These are phyloP conservation scores for Pleurotus salmoneostramineus DNA, from an alignment of 768 basidiomycete genomes.

Conservation along the genomic window DNA sequence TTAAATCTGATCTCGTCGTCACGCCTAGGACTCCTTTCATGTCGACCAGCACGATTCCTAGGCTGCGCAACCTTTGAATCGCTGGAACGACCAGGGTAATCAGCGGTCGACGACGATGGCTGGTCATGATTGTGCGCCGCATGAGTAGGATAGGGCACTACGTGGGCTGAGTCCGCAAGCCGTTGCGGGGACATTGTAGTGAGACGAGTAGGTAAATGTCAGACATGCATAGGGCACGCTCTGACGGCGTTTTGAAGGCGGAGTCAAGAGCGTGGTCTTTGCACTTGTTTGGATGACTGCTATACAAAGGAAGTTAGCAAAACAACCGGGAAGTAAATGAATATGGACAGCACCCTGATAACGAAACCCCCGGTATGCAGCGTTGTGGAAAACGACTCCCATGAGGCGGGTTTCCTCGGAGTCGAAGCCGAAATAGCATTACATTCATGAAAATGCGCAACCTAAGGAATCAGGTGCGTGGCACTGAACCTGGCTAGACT, in stretches of 20 bases:
- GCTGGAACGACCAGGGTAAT: slow-evolving; percentile 45
- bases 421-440: neutral
- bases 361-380: neutral
- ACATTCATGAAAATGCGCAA: neutral
- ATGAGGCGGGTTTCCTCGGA: neutral
- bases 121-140: slow-evolving; percentile 51
- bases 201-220: slow-evolving; percentile 7
- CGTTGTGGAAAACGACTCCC: neutral
- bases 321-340: slow-evolving; percentile 6
- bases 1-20: slow-evolving; percentile 47
- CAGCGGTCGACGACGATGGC: slow-evolving; percentile 43
- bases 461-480: neutral
- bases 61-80: slow-evolving; percentile 41
- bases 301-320: neutral
- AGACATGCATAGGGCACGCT: slow-evolving; percentile 8
- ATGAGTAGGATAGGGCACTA: slow-evolving; percentile 58
- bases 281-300: neutral
- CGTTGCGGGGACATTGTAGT: slow-evolving; percentile 20
- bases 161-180: slow-evolving; percentile 45
- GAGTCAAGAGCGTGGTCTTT: slow-evolving; percentile 1
- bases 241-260: slow-evolving; percentile 8
- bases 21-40: slow-evolving; percentile 36
- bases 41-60: slow-evolving; percentile 23
- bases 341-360: neutral
- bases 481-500: neutral